Percentiles rank a stretch among this genome's conserved stretches.
Conservation (phyloP, 352 stramenopile genomes). For the Blastocystis sp. region DNA sequence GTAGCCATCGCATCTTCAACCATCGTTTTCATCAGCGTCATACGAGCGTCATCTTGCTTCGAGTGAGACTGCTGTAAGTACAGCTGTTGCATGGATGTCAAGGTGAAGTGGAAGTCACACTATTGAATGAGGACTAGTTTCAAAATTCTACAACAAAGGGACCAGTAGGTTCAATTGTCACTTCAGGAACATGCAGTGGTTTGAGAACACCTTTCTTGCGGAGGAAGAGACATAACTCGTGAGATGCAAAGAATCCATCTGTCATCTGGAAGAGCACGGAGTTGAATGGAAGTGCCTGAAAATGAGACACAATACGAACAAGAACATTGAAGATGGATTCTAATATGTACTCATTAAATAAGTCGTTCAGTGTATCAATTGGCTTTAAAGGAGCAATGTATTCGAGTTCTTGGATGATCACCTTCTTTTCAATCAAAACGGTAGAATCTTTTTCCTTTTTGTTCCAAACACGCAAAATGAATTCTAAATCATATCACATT, state of each 20-base stretch:
- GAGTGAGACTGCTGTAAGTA: slow-evolving; percentile 50
- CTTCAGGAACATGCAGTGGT: neutral
- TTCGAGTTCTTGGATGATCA: slow-evolving; percentile 33
- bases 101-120: slow-evolving; percentile 54
- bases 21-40: slow-evolving; percentile 57
- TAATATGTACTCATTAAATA: neutral
- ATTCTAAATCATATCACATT: neutral
- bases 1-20: slow-evolving; percentile 37
- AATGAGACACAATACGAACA: neutral
- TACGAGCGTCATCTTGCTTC: slow-evolving; percentile 43
- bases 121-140: neutral
- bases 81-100: slow-evolving; percentile 51
- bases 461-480: slow-evolving; percentile 58
- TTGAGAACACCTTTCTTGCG: slow-evolving; percentile 7
- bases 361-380: neutral
- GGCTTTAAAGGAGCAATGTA: slow-evolving; percentile 35
- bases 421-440: slow-evolving; percentile 10
- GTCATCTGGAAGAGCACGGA: slow-evolving; percentile 43
- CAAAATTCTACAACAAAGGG: neutral
- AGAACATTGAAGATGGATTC: slow-evolving; percentile 49
- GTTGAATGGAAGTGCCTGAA: slow-evolving; percentile 48
- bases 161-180: neutral
- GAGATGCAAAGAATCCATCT: slow-evolving; percentile 41
- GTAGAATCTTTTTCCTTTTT: neutral
- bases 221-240: slow-evolving; percentile 26